Conservation (phyloP, 345 rosid genomes). For the Rubroshorea leprosula region DNA sequence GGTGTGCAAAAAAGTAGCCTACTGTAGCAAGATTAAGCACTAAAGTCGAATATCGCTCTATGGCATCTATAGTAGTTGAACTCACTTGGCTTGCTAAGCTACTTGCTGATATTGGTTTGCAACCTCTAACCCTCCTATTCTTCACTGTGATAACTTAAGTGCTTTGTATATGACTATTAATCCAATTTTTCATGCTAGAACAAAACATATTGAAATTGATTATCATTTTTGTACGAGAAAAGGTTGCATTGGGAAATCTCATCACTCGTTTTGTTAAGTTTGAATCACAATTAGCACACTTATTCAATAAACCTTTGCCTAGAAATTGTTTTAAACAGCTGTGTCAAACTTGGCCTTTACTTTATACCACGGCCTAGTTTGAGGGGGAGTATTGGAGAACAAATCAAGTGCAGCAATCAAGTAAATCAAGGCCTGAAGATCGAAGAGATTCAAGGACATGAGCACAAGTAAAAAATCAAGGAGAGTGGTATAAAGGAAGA, state of each 20-base stretch:
- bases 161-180: neutral
- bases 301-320: too few relatives aligned
- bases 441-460: too few relatives aligned
- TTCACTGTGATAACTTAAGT: neutral
- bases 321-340: too few relatives aligned
- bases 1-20: neutral
- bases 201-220: neutral
- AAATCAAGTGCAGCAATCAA: too few relatives aligned
- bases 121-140: neutral
- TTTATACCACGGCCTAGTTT: too few relatives aligned
- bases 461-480: too few relatives aligned
- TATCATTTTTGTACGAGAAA: too few relatives aligned
- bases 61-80: neutral
- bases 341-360: neutral
- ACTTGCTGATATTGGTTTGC: neutral
- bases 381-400: too few relatives aligned
- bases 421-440: too few relatives aligned
- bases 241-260: too few relatives aligned
- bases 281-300: too few relatives aligned
- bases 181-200: neutral
- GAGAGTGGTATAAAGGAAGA: too few relatives aligned
- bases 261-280: neutral
- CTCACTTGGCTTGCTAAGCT: neutral
- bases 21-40: neutral
- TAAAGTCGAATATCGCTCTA: slow-evolving; percentile 6